Percentiles rank a stretch among this genome's conserved stretches.
Conservation (phyloP, 192 early-diverging fungal genomes). For the Backusella psychrophila region DNA sequence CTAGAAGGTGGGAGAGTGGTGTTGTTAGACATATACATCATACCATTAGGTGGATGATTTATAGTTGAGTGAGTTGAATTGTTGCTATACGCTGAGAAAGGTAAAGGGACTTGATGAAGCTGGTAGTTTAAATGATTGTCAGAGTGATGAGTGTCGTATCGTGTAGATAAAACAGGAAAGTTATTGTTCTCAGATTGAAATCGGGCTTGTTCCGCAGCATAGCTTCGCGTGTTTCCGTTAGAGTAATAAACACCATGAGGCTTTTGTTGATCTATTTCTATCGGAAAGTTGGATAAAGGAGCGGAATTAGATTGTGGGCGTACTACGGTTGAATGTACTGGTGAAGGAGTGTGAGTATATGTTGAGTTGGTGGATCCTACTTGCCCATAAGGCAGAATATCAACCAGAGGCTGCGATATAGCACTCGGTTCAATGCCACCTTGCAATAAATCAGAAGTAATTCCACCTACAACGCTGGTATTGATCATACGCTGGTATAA, state of each 20-base stretch:
- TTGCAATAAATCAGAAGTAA: constrained; percentile 17
- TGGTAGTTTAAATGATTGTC: neutral
- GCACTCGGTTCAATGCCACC: neutral
- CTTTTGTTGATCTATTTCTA: neutral
- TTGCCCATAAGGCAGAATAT: neutral
- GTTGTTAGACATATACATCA: neutral
- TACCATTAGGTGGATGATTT: neutral
- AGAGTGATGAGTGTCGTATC: neutral
- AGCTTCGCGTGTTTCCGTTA: neutral
- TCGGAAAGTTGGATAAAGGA: neutral
- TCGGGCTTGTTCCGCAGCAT: neutral
- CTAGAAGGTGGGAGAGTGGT: constrained; percentile 17
- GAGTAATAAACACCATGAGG: neutral
- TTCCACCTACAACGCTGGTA: constrained; percentile 24
- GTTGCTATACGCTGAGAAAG: neutral
- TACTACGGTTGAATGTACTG: neutral
- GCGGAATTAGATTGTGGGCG: neutral
- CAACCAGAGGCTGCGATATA: neutral
- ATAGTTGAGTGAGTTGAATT: neutral
- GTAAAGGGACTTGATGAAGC: neutral
- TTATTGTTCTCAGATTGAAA: neutral
- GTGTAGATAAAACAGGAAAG: neutral
- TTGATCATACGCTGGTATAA: constrained; percentile 23
- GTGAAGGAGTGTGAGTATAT: neutral
- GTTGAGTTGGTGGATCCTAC: neutral